phyloP scores from a whole-genome alignment of 352 stramenopile genomes.

The Globisporangium middletonii region DNA sequence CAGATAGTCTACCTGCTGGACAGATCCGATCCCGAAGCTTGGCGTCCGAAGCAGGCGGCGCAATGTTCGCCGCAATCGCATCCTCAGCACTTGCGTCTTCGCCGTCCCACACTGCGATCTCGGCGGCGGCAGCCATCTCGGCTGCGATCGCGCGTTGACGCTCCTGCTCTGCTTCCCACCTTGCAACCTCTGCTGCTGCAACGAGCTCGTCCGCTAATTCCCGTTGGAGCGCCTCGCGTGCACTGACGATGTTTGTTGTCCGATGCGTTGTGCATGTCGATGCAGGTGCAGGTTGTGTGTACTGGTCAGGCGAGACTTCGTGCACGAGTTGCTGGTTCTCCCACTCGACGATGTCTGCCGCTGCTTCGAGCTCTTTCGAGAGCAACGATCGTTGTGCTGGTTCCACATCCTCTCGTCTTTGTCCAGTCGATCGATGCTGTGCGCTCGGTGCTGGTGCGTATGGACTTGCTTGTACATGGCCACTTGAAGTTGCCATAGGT shows the following conservation, averaged over 20 bases:
- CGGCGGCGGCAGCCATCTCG: slow-evolving; percentile 30
- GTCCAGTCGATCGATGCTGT: slow-evolving; percentile 5
- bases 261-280: neutral
- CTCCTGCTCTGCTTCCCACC: slow-evolving; percentile 10
- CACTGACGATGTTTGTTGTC: neutral
- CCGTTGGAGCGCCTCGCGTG: slow-evolving; percentile 13
- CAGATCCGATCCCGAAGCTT: no score
- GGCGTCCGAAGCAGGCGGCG: no score
- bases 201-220: slow-evolving; percentile 11
- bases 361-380: slow-evolving; percentile 18
- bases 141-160: slow-evolving; percentile 18
- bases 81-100: neutral
- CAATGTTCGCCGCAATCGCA: neutral
- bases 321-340: slow-evolving; percentile 15
- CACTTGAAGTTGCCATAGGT: neutral
- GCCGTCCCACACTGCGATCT: slow-evolving; percentile 20
- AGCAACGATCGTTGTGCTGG: slow-evolving; percentile 8
- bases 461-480: neutral
- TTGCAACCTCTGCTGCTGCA: slow-evolving; percentile 10
- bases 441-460: neutral
- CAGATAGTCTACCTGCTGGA: neutral
- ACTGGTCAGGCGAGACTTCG: slow-evolving; percentile 11
- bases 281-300: neutral
- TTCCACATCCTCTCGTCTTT: neutral
- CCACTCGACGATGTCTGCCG: slow-evolving; percentile 16